phyloP scores from a whole-genome alignment of 2,329 filamentous ascomycete genomes.

The Alternaria sp. region DNA sequence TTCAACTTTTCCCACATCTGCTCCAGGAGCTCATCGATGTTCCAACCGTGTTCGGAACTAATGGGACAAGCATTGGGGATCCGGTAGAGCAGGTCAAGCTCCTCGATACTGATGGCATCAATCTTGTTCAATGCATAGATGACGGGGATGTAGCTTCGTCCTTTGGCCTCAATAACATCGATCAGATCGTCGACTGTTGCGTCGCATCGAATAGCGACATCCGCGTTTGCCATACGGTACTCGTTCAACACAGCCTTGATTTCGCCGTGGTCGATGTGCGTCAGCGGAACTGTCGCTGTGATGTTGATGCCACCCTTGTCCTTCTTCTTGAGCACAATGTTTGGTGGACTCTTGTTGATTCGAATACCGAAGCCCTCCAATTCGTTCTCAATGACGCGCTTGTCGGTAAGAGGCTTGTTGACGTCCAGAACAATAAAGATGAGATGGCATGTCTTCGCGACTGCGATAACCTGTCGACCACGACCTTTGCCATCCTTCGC shows the following conservation, averaged over 20 bases:
- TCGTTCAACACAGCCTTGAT: constrained; percentile 98
- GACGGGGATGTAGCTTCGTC: constrained; percentile 96
- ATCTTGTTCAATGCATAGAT: constrained; percentile 99
- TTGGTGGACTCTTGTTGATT: constrained; percentile 96
- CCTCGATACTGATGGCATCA: constrained; percentile 96
- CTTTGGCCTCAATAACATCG: constrained; percentile 92
- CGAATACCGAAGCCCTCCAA: constrained; percentile 97
- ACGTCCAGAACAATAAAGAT: constrained; percentile 99
- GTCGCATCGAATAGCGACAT: constrained; percentile 97
- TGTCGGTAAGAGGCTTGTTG: constrained; percentile 97
- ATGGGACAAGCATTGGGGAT: constrained; percentile 98
- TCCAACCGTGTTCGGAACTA: constrained; percentile 95
- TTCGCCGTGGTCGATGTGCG: constrained; percentile 93
- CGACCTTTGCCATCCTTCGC: constrained; percentile 98
- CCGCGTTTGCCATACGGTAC: constrained; percentile 94
- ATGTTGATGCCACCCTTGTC: constrained; percentile 97
- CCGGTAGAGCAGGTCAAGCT: constrained; percentile 92
- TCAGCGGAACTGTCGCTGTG: constrained; percentile 90
- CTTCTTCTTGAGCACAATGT: constrained; percentile 99
- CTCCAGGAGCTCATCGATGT: constrained; percentile 95
- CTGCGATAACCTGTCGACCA: constrained; percentile 97
- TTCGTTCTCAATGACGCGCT: constrained; percentile 92
- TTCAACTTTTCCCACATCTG: constrained; percentile 98
- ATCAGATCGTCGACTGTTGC: constrained; percentile 97
- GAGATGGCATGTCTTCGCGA: constrained; percentile 97